Percentiles rank a stretch among this genome's conserved stretches.
phyloP scores from a whole-genome alignment of 106 monocot species.

The Dendrobium catenatum region DNA sequence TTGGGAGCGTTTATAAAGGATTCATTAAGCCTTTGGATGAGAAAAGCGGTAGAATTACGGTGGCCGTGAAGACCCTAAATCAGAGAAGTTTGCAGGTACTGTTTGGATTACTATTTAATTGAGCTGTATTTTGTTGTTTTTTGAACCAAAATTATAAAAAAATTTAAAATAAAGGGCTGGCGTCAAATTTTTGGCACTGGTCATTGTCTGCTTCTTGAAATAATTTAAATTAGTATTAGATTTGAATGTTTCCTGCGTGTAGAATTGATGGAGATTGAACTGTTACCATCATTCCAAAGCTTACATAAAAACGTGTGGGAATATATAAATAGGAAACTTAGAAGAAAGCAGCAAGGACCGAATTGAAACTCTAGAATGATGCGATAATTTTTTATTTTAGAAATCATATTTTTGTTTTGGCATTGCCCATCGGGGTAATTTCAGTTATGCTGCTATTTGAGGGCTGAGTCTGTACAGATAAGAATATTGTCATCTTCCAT shows the following conservation, averaged over 20 bases:
- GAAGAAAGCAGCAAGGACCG: not conserved
- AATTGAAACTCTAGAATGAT: not conserved
- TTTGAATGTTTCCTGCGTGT: not conserved
- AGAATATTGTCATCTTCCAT: not conserved
- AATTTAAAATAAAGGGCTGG: not conserved
- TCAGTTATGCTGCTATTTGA: not conserved
- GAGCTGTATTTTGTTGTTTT: not conserved
- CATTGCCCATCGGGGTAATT: not conserved
- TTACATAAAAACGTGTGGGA: not conserved
- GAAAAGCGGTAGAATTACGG: constrained; percentile 17
- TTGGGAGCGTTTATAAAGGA: constrained; percentile 54
- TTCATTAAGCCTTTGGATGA: constrained; percentile 23
- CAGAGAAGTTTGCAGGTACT: constrained; percentile 39
- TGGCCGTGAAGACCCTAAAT: constrained; percentile 52
- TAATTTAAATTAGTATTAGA: not conserved
- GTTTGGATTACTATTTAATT: not conserved
- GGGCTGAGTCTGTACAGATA: not conserved
- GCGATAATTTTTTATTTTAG: not conserved
- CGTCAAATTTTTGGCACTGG: not conserved
- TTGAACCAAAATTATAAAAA: no score
- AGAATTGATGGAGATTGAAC: not conserved
- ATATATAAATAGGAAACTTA: not conserved
- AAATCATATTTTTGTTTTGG: not conserved
- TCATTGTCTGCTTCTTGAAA: not conserved
- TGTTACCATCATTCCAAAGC: not conserved